Conservation (phyloP, 139 green algal genomes). For the Chlamydomonas sp. region DNA sequence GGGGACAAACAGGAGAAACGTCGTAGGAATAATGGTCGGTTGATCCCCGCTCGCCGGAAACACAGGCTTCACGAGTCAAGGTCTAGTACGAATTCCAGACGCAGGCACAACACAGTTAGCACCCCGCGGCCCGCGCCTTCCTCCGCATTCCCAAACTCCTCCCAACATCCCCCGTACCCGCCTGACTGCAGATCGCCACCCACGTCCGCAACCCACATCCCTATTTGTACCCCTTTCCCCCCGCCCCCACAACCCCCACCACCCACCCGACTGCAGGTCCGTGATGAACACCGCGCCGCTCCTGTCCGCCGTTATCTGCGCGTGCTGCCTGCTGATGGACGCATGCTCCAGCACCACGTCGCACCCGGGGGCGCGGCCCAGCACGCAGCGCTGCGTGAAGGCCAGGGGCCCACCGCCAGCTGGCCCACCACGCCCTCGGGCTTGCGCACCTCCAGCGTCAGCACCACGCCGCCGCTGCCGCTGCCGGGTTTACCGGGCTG, state of each 20-base stretch:
- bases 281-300: conserved; percentile 63
- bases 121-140: background rate
- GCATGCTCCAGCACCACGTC: conserved; percentile 80
- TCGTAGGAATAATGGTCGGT: background rate
- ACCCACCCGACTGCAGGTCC: conserved; percentile 70
- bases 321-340: conserved; percentile 75
- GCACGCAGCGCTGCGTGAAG: conserved; percentile 65
- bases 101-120: background rate
- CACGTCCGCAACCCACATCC: background rate
- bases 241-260: background rate
- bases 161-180: background rate
- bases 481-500: background rate
- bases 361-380: conserved; percentile 67
- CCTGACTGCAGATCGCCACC: background rate
- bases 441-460: conserved; percentile 55
- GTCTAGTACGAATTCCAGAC: background rate
- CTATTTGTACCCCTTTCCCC: background rate
- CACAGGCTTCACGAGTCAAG: background rate
- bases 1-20: background rate
- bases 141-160: no score
- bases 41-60: background rate
- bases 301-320: conserved; percentile 43
- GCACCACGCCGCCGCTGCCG: background rate
- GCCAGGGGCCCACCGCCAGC: conserved; percentile 59
- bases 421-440: conserved; percentile 66